Conservation (phyloP, 179 eudicot species). For the Amaranthus tricolor region DNA sequence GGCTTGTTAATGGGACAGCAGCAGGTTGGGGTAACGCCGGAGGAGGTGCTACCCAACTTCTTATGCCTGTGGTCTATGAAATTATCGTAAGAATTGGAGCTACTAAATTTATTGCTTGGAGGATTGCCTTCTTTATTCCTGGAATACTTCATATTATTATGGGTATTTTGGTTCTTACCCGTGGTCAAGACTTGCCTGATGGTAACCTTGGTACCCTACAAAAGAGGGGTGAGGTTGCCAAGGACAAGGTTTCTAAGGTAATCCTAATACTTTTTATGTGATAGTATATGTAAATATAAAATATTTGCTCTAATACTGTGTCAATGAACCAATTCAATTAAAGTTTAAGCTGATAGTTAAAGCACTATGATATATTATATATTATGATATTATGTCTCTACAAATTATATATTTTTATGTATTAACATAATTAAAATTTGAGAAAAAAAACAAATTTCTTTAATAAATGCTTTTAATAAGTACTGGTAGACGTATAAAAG, state of each 20-base stretch:
- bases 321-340: too few species aligned
- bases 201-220: conserved; percentile 30
- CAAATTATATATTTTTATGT: too few species aligned
- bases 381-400: too few species aligned
- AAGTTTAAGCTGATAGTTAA: too few species aligned
- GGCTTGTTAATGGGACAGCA: conserved; percentile 17
- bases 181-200: conserved; percentile 28
- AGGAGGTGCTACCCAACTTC: conserved; percentile 32
- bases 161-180: conserved; percentile 9
- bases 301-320: too few species aligned
- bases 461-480: too few species aligned
- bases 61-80: conserved; percentile 25
- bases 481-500: too few species aligned
- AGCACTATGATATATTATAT: too few species aligned
- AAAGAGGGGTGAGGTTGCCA: conserved; percentile 32
- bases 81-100: conserved; percentile 21
- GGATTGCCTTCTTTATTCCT: conserved; percentile 14
- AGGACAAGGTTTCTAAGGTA: conserved; percentile 30
- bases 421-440: too few species aligned
- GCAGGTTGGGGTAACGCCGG: conserved; percentile 33
- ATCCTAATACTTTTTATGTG: not conserved
- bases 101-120: conserved; percentile 29
- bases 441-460: too few species aligned
- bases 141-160: conserved; percentile 2
- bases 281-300: not conserved